Conservation (phyloP, 2,329 filamentous ascomycete genomes). For the Arthrinium phaeospermum region DNA sequence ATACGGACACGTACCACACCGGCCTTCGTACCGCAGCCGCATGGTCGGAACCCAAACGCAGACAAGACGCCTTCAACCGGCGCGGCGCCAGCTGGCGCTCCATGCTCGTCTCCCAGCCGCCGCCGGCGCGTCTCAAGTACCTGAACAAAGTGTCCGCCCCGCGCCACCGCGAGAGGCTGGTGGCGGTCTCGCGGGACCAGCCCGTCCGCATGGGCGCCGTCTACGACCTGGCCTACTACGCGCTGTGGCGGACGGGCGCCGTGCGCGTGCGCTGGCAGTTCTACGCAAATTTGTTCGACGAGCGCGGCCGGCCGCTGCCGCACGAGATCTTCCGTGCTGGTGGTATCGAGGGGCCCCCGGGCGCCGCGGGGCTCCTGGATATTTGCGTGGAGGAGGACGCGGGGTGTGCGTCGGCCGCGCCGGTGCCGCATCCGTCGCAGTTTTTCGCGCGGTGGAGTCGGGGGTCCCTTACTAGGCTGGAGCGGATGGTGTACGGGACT, state of each 20-base stretch:
- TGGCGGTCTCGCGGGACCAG: neutral
- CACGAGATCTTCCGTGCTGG: neutral
- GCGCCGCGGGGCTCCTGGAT: neutral
- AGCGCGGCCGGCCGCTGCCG: neutral
- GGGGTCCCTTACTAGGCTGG: neutral
- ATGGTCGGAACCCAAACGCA: neutral
- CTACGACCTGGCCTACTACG: conserved; percentile 8
- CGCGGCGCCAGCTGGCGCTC: neutral
- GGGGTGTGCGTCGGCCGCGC: neutral
- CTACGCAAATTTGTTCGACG: conserved; percentile 1
- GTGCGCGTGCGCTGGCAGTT: neutral
- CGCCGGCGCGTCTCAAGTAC: neutral
- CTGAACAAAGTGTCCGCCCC: neutral
- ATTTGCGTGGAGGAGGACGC: neutral
- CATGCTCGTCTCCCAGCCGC: neutral
- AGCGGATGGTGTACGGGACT: neutral
- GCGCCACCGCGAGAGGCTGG: neutral
- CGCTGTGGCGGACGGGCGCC: conserved; percentile 6
- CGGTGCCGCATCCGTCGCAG: neutral
- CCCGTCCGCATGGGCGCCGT: conserved; percentile 14
- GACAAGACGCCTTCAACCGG: neutral
- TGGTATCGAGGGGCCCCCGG: neutral
- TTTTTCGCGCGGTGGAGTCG: neutral
- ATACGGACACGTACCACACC: neutral
- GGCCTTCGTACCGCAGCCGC: neutral